phyloP scores from a whole-genome alignment of 306 rosid genomes.

The Prunus fruticosa region DNA sequence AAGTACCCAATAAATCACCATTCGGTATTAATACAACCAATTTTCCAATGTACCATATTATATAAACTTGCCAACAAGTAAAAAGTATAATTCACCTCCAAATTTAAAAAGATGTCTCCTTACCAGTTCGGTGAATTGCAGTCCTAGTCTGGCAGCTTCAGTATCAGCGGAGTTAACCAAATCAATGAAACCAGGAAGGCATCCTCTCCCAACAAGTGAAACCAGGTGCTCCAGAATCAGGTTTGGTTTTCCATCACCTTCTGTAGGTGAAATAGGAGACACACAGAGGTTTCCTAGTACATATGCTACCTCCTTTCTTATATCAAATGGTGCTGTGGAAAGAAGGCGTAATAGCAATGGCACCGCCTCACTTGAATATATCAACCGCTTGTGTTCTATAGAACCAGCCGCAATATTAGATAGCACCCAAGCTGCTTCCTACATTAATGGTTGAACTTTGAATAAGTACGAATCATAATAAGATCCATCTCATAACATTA shows the following conservation, averaged over 20 bases:
- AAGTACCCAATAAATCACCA: not conserved
- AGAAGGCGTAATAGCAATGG: constrained; percentile 65
- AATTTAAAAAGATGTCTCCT: constrained; percentile 20
- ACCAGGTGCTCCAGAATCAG: constrained; percentile 75
- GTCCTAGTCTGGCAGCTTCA: constrained; percentile 91
- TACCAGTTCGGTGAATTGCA: constrained; percentile 89
- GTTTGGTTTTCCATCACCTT: constrained; percentile 59
- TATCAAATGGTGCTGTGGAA: constrained; percentile 75
- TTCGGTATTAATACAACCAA: not conserved
- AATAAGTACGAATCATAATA: constrained; percentile 15
- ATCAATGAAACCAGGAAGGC: constrained; percentile 80
- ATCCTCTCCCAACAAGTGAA: constrained; percentile 70
- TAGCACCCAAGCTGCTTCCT: constrained; percentile 97
- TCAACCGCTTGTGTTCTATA: constrained; percentile 74
- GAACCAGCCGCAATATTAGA: constrained; percentile 91
- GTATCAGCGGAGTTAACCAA: constrained; percentile 80
- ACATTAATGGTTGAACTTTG: constrained; percentile 19
- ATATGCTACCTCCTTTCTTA: constrained; percentile 90
- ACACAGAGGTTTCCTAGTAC: constrained; percentile 91
- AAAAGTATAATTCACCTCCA: not conserved
- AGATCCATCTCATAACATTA: constrained; percentile 9
- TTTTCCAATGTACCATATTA: not conserved
- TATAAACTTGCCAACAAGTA: not conserved
- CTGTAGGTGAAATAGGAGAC: constrained; percentile 55
- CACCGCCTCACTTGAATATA: constrained; percentile 64